Percentiles rank a stretch among this genome's conserved stretches.
phyloP scores from a whole-genome alignment of 2,329 filamentous ascomycete species.

The Coniosporium tulheliwenetii region DNA sequence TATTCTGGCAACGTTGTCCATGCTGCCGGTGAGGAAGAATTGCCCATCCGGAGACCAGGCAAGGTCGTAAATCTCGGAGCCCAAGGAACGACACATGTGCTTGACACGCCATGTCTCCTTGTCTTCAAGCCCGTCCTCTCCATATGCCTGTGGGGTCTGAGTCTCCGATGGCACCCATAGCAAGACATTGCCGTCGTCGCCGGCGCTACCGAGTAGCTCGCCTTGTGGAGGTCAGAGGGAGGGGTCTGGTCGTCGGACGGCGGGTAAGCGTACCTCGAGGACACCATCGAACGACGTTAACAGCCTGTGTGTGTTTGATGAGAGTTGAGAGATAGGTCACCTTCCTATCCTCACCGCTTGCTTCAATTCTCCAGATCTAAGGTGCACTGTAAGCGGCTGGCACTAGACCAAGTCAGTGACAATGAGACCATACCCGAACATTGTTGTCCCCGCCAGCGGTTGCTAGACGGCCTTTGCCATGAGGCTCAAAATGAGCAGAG shows the following conservation, averaged over 20 bases:
- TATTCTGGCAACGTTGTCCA: constrained; percentile 96
- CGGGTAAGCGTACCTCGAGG: constrained; percentile 54
- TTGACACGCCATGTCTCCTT: constrained; percentile 95
- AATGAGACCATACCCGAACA: constrained; percentile 56
- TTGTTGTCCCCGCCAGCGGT: constrained; percentile 95
- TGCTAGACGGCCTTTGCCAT: constrained; percentile 79
- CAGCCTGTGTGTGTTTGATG: constrained; percentile 85
- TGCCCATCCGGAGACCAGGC: constrained; percentile 96
- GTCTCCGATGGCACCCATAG: constrained; percentile 85
- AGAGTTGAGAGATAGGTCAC: constrained; percentile 87
- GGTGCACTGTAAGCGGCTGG: constrained; percentile 18
- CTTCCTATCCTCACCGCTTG: constrained; percentile 69
- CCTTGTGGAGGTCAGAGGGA: constrained; percentile 35
- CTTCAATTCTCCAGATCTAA: constrained; percentile 83
- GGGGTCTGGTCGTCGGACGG: background rate
- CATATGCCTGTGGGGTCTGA: constrained; percentile 50
- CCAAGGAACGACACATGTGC: constrained; percentile 91
- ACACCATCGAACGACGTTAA: constrained; percentile 94
- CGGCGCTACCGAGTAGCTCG: constrained; percentile 84
- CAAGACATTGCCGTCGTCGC: constrained; percentile 93
- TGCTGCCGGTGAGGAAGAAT: constrained; percentile 96
- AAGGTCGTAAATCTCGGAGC: constrained; percentile 93
- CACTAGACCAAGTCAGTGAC: background rate
- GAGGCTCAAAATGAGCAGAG: constrained; percentile 88
- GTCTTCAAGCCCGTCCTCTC: constrained; percentile 75